phyloP scores from a whole-genome alignment of 2,329 filamentous ascomycete species.

The Sordariomycetes sp. region DNA sequence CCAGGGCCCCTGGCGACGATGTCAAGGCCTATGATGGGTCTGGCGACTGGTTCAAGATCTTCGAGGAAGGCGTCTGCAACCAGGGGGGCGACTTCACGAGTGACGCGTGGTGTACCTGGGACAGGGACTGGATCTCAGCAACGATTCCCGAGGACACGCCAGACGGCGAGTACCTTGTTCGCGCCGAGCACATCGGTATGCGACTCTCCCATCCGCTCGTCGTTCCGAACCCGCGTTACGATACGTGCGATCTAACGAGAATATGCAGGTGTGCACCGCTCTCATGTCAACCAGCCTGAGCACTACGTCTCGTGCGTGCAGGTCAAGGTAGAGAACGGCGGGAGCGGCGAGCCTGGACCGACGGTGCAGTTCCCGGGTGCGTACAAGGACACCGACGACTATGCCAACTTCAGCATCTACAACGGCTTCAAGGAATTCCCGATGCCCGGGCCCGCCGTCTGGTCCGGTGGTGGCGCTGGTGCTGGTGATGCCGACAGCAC shows the following conservation, averaged over 20 bases:
- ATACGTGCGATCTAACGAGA: neutral
- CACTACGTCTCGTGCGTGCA: slow-evolving; percentile 16
- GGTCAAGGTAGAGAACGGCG: slow-evolving; percentile 20
- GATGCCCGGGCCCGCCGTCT: slow-evolving; percentile 12
- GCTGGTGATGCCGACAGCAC: too few relatives aligned
- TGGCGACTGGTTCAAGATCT: slow-evolving; percentile 16
- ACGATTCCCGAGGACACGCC: slow-evolving; percentile 21
- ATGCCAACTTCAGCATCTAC: slow-evolving; percentile 13
- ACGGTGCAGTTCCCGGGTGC: slow-evolving; percentile 43
- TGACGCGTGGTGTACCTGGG: slow-evolving; percentile 13
- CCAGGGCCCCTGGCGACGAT: slow-evolving; percentile 13
- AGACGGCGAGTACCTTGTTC: slow-evolving; percentile 23
- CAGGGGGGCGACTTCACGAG: slow-evolving; percentile 10
- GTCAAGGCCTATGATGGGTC: slow-evolving; percentile 16
- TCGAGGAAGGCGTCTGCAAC: slow-evolving; percentile 13
- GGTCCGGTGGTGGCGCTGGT: neutral
- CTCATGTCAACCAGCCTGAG: slow-evolving; percentile 14
- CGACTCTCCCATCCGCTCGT: too few relatives aligned
- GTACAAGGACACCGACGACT: slow-evolving; percentile 22
- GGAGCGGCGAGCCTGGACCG: slow-evolving; percentile 22
- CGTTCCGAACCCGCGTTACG: neutral
- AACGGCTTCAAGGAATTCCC: slow-evolving; percentile 10
- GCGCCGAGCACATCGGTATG: slow-evolving; percentile 20
- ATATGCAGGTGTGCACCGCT: slow-evolving; percentile 10
- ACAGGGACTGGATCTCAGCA: slow-evolving; percentile 16